Evolutionary conservation across 108 stramenopile genomes (phyloP).

Genomic region (Mayamaea pseudoterrestris): DNA sequence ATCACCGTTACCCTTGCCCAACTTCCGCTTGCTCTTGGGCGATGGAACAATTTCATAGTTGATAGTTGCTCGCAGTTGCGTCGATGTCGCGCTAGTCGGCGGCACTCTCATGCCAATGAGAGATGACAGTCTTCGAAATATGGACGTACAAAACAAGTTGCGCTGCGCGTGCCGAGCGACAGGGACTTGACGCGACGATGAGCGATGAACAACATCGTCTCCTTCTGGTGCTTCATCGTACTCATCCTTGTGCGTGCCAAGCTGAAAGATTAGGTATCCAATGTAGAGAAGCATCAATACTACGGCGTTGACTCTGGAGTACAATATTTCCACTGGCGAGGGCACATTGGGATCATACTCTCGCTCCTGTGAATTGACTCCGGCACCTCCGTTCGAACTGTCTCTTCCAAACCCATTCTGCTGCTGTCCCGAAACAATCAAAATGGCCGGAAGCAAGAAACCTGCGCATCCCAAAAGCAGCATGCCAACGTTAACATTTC

Average conservation of each 20-base stretch:
- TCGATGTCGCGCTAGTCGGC: no score
- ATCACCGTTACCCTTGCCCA: background rate
- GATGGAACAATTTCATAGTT: no score
- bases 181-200: no score
- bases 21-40: background rate
- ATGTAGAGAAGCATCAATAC: slow-evolving; percentile 75
- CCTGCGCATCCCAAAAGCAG: slow-evolving; percentile 59
- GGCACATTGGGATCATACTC: slow-evolving; percentile 27
- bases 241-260: slow-evolving; percentile 78
- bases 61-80: no score
- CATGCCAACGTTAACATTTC: slow-evolving; percentile 70
- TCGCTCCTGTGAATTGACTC: background rate
- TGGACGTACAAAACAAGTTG: no score
- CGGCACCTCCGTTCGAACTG: no score
- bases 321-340: slow-evolving; percentile 38
- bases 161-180: no score
- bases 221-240: slow-evolving; percentile 49
- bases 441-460: slow-evolving; percentile 59
- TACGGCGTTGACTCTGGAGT: slow-evolving; percentile 70
- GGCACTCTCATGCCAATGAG: no score
- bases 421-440: slow-evolving; percentile 54
- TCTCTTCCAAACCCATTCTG: no score
- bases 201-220: background rate
- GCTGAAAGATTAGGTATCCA: slow-evolving; percentile 65
- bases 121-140: no score